Conservation (phyloP, 306 rosid species). For the Rosa persica region DNA sequence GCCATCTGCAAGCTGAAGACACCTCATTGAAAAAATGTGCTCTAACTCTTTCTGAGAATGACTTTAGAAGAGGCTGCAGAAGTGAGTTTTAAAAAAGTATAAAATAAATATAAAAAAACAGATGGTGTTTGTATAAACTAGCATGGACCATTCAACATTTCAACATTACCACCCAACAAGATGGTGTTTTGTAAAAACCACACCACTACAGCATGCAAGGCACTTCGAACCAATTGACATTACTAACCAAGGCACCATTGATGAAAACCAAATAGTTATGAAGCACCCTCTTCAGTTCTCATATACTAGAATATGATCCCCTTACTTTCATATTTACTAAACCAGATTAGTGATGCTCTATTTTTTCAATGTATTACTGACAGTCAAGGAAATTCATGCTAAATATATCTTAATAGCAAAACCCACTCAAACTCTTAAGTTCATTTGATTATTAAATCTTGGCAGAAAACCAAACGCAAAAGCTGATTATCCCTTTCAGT, state of each 20-base stretch:
- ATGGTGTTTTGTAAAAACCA: background rate
- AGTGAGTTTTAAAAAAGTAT: background rate
- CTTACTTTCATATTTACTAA: background rate
- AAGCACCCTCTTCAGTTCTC: background rate
- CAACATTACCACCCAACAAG: background rate
- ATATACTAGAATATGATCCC: background rate
- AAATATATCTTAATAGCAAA: background rate
- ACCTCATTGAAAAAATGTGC: background rate
- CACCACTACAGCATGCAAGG: background rate
- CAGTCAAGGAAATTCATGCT: background rate
- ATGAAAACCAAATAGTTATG: background rate
- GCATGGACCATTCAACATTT: background rate
- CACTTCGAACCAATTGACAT: background rate
- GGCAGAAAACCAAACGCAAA: background rate
- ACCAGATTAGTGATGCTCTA: background rate
- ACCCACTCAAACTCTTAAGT: background rate
- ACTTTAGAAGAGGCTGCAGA: background rate
- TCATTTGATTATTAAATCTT: background rate
- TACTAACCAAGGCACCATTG: background rate
- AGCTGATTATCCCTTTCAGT: background rate
- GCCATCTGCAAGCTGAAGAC: background rate
- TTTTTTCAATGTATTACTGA: background rate
- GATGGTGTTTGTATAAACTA: too few relatives aligned
- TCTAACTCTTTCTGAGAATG: background rate
- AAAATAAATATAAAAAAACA: too few relatives aligned